Base-by-base conservation (phyloP, 139 green algal genomes). In the Limnomonas spitsbergensis region DNA sequence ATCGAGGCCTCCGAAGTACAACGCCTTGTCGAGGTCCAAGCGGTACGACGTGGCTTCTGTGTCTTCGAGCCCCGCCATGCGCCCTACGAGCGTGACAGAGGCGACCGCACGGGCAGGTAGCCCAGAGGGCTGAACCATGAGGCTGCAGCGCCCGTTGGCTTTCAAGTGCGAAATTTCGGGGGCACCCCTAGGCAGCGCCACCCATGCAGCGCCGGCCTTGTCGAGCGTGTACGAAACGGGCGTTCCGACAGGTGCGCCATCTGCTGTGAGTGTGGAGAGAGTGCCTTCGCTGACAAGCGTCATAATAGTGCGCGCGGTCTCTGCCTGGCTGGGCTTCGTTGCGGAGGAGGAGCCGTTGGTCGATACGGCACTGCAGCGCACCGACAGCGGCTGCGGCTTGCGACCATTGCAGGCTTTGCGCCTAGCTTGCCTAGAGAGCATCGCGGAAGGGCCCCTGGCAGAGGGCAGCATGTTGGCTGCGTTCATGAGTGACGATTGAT, bases 141-240 rank as follows among this genome's bases (percentile, higher is more conserved):
- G 86, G 68, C 84, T 93, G 80, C 89, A 95, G 1, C 80, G 66
- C 0, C 85, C 53, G 75, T 88, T 84, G 31, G 69, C 53, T 20
- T 70, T 40, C 20, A 98, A 61, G 83, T 97, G 94, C 31, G 73
- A 73, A 27, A 90, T 94, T 69, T 97, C 92, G 31, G 94, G 79
- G 2, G 88, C 85, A 42, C 89, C 82, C 24, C 73, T 39, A 3
- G 88, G 81, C 40, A 98, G 79, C 20, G 86, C 80, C 32, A 98
- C 79, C 27, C 95, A 79, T 4, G 92, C 82, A 32, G 85, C 81
- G 26, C 94, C 94, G 7, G 87, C 78, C 27, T 81, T 80, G 78
- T 97, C 92, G 6, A 97, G 79, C 20, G 88, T 85, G 80, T 94
- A 97, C 2, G 77, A 90, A 4, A 91, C 88, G 27, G 92, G 93